These are phyloP conservation scores for Amanita exitialis DNA, from an alignment of 768 basidiomycete genomes.

Conservation along the genomic window DNA sequence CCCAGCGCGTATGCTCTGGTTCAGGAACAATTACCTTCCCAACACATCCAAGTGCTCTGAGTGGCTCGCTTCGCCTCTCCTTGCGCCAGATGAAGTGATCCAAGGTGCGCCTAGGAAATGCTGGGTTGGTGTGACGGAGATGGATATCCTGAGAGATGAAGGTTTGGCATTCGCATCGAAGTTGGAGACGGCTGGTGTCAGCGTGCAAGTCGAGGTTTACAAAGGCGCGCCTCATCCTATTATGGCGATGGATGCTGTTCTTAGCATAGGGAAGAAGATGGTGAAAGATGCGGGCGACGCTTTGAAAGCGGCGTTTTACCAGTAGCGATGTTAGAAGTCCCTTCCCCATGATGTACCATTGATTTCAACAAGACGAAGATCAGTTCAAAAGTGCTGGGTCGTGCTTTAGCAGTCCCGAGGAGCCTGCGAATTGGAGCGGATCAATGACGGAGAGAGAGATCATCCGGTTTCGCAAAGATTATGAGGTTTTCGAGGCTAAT, in stretches of 20 bases:
- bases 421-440: not conserved
- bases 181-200: slow-evolving; percentile 39
- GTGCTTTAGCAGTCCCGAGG: not conserved
- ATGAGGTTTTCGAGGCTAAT: not conserved
- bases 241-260: slow-evolving; percentile 62
- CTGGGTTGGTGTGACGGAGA: slow-evolving; percentile 55
- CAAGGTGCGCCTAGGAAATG: slow-evolving; percentile 30
- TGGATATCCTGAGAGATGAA: slow-evolving; percentile 60
- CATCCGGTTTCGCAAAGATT: not conserved
- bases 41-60: slow-evolving; percentile 46
- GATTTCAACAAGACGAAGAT: not conserved
- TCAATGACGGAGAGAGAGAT: not conserved
- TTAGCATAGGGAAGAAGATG: slow-evolving; percentile 20
- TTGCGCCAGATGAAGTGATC: slow-evolving; percentile 48
- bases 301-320: slow-evolving; percentile 16
- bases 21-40: slow-evolving; percentile 58
- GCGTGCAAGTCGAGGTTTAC: slow-evolving; percentile 47
- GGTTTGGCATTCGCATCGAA: slow-evolving; percentile 55
- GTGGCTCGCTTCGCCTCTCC: slow-evolving; percentile 66
- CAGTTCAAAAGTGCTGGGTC: not conserved
- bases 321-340: not conserved
- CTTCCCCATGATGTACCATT: not conserved
- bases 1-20: slow-evolving; percentile 66
- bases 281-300: slow-evolving; percentile 22
- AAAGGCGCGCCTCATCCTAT: slow-evolving; percentile 60